These are phyloP conservation scores for Cystofilobasidium bisporidii DNA, from an alignment of 768 basidiomycete genomes.

Conservation along the genomic window DNA sequence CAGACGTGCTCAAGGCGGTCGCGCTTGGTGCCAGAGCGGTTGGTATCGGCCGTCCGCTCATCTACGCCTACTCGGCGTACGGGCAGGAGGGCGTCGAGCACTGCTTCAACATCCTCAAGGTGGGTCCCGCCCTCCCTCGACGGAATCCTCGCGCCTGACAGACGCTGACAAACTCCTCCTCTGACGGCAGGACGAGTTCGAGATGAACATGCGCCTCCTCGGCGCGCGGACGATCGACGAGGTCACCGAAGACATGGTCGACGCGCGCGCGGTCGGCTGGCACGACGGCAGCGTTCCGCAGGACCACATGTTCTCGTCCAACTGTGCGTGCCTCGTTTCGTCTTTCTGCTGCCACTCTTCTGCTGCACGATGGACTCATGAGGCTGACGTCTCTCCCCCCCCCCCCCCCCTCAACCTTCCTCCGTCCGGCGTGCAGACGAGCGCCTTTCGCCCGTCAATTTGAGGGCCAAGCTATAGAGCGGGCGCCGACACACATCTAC, in stretches of 20 bases:
- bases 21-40: constrained; percentile 43
- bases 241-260: constrained; percentile 80
- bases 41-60: constrained; percentile 73
- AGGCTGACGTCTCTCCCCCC: too few relatives aligned
- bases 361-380: too few relatives aligned
- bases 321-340: not conserved
- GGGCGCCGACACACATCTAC: too few relatives aligned
- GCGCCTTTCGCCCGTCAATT: not conserved
- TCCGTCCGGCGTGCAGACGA: not conserved
- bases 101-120: constrained; percentile 67
- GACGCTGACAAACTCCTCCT: not conserved
- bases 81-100: constrained; percentile 77
- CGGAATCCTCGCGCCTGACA: constrained; percentile 24
- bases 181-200: constrained; percentile 74
- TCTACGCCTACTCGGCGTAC: constrained; percentile 76
- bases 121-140: constrained; percentile 43
- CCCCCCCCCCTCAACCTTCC: not conserved
- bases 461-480: not conserved
- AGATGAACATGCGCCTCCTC: constrained; percentile 91
- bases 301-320: constrained; percentile 5
- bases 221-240: constrained; percentile 74
- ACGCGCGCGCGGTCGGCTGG: constrained; percentile 57
- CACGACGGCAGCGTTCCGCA: constrained; percentile 41
- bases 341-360: not conserved
- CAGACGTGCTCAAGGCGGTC: constrained; percentile 34